Conservation (phyloP, 768 basidiomycete genomes). For the Boletus eberwhitei region DNA sequence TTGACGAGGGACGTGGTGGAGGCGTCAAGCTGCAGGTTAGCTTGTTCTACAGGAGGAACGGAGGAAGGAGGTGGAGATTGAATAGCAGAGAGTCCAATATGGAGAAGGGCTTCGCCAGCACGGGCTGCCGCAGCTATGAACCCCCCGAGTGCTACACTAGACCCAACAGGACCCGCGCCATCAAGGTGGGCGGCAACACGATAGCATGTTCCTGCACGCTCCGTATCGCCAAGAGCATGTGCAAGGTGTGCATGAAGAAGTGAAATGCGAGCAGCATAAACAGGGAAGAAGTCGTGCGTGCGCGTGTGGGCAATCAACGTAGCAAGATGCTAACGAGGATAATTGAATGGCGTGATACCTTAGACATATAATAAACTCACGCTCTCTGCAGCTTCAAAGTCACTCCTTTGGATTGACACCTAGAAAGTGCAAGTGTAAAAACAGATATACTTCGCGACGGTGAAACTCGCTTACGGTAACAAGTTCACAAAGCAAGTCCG, state of each 20-base stretch:
- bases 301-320: conserved; percentile 61
- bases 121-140: conserved; percentile 49
- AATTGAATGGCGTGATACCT: background rate
- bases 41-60: background rate
- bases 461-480: conserved; percentile 45
- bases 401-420: conserved; percentile 66
- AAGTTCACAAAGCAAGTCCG: conserved; percentile 70
- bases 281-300: conserved; percentile 49
- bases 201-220: conserved; percentile 61
- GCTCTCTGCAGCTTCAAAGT: conserved; percentile 60
- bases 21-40: conserved; percentile 14
- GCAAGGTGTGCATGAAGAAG: conserved; percentile 72
- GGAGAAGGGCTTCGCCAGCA: conserved; percentile 50
- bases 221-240: conserved; percentile 55
- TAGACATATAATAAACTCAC: conserved; percentile 31
- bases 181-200: conserved; percentile 54
- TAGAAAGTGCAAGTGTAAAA: conserved; percentile 20
- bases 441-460: background rate
- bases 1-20: conserved; percentile 19
- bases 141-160: conserved; percentile 15
- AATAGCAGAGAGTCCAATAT: conserved; percentile 39
- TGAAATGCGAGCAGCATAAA: conserved; percentile 60
- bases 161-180: conserved; percentile 29
- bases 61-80: conserved; percentile 1
- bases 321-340: conserved; percentile 34